These are phyloP conservation scores for Ogataea haglerorum DNA, from an alignment of 805 yeast species.

Conservation along the genomic window DNA sequence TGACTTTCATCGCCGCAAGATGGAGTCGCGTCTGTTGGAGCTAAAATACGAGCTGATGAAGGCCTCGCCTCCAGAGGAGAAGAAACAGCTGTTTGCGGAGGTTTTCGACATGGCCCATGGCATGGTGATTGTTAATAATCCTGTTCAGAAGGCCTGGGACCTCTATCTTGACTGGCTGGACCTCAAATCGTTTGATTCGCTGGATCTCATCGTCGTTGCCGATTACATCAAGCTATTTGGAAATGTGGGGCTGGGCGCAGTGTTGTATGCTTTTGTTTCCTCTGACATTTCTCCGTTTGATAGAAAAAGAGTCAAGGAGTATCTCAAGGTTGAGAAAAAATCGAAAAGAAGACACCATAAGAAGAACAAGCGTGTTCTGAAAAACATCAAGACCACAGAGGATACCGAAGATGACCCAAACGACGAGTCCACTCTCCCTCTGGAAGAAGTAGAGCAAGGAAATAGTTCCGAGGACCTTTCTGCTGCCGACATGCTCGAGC, in stretches of 20 bases:
- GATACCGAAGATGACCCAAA: constrained; percentile 27
- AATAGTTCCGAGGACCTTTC: constrained; percentile 19
- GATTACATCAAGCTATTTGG: constrained; percentile 56
- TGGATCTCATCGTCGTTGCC: constrained; percentile 46
- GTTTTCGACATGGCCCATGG: constrained; percentile 62
- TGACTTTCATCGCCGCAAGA: constrained; percentile 52
- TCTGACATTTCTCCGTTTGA: constrained; percentile 70
- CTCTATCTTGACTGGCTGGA: constrained; percentile 73
- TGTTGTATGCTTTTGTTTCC: constrained; percentile 59
- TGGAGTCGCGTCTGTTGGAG: constrained; percentile 59
- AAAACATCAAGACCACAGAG: constrained; percentile 10
- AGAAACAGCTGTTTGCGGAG: constrained; percentile 37
- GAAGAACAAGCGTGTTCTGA: constrained; percentile 16
- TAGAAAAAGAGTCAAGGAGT: constrained; percentile 26
- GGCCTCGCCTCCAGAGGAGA: constrained; percentile 45
- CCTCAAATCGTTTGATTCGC: constrained; percentile 42
- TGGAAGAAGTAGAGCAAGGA: constrained; percentile 14
- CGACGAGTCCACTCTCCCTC: constrained; percentile 12
- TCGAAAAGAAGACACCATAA: constrained; percentile 5
- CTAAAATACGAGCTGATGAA: constrained; percentile 53
- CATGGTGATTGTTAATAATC: constrained; percentile 65
- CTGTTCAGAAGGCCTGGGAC: constrained; percentile 66
- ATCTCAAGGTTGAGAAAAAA: constrained; percentile 19
- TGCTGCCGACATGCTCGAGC: constrained; percentile 37
- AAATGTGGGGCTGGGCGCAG: constrained; percentile 51